phyloP scores from a whole-genome alignment of 306 rosid genomes.

The Dicorynia guianensis region DNA sequence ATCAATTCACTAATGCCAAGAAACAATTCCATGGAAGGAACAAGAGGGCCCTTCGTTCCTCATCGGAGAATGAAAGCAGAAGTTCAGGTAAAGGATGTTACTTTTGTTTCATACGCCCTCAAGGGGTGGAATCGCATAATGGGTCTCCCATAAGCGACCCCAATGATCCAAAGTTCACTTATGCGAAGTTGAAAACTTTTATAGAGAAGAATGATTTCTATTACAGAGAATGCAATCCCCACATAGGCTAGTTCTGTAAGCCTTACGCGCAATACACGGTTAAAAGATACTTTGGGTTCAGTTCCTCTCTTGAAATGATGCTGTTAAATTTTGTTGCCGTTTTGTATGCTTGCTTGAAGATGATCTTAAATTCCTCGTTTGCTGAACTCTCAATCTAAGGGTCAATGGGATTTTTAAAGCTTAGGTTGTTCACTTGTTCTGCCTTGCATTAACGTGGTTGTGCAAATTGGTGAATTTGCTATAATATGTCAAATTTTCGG shows the following conservation, averaged over 20 bases:
- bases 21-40: slow-evolving; percentile 43
- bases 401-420: not conserved
- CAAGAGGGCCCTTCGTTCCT: slow-evolving; percentile 32
- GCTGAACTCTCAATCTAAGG: not conserved
- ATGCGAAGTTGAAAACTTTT: slow-evolving; percentile 59
- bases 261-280: not conserved
- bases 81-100: slow-evolving; percentile 44
- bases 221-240: slow-evolving; percentile 78
- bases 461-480: slow-evolving; percentile 10
- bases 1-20: slow-evolving; percentile 57
- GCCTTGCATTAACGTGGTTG: not conserved
- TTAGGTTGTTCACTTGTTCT: slow-evolving; percentile 20
- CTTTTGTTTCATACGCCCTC: slow-evolving; percentile 65
- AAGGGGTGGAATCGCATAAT: slow-evolving; percentile 51
- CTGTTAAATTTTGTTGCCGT: not conserved
- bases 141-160: slow-evolving; percentile 65
- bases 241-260: slow-evolving; percentile 42
- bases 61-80: slow-evolving; percentile 8
- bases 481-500: slow-evolving; percentile 15
- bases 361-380: not conserved
- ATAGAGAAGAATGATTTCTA: slow-evolving; percentile 75
- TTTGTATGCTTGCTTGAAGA: slow-evolving; percentile 15
- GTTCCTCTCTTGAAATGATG: not conserved
- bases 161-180: slow-evolving; percentile 61
- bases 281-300: slow-evolving; percentile 31